Percentiles rank a stretch among this genome's conserved stretches.
These are phyloP conservation scores for Wickerhamiella alocasiicola DNA, from an alignment of 805 yeast genomes.

Conservation along the genomic window DNA sequence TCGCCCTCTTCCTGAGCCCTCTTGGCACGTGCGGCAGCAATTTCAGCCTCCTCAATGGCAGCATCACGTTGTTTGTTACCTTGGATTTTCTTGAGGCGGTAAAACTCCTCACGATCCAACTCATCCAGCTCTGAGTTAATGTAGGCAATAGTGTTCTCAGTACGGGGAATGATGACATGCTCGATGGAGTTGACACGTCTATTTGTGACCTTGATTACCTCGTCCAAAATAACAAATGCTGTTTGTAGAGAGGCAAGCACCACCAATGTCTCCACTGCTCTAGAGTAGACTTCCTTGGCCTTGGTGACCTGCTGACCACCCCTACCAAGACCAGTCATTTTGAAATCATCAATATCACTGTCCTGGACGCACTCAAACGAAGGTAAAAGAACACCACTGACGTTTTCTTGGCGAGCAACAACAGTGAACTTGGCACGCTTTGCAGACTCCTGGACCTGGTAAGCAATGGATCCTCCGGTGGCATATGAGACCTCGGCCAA, in stretches of 20 bases:
- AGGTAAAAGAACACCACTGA: constrained; percentile 88
- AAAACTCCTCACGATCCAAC: constrained; percentile 95
- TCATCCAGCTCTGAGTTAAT: constrained; percentile 95
- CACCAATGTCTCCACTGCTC: constrained; percentile 93
- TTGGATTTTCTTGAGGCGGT: constrained; percentile 90
- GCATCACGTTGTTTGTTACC: constrained; percentile 77
- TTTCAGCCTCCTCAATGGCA: constrained; percentile 17
- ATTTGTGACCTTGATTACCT: constrained; percentile 93
- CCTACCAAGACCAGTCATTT: constrained; percentile 91
- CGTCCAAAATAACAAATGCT: constrained; percentile 91
- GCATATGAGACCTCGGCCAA: constrained; percentile 96
- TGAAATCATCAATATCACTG: constrained; percentile 82
- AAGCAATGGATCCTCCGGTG: constrained; percentile 89
- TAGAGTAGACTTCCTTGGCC: constrained; percentile 85
- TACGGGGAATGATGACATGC: constrained; percentile 94
- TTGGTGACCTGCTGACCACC: constrained; percentile 98
- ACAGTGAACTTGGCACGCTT: constrained; percentile 79
- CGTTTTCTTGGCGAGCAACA: constrained; percentile 87
- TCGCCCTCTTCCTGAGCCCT: background rate
- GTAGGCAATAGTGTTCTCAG: constrained; percentile 85
- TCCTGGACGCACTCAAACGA: constrained; percentile 79
- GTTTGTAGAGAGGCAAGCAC: constrained; percentile 94
- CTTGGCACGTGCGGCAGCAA: constrained; percentile 13
- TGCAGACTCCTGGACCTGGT: constrained; percentile 91
- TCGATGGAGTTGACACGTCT: constrained; percentile 98